A percentile compares a stretch with the other conserved stretches of the same genome.
Conservation (phyloP, 768 basidiomycete species). For the Boletus rubroflammeus region DNA sequence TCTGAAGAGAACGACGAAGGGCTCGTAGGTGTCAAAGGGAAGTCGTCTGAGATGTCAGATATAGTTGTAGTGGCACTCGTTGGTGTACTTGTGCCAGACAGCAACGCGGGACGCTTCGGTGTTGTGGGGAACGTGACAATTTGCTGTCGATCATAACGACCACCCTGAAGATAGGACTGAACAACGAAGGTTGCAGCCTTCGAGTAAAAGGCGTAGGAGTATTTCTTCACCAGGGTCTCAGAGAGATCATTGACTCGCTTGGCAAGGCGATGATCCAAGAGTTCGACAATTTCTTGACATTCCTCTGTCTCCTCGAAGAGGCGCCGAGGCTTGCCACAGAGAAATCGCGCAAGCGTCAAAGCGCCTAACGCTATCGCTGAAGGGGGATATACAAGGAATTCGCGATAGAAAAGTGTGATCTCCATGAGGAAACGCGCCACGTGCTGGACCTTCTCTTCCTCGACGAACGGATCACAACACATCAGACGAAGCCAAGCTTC, state of each 20-base stretch:
- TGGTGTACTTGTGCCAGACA: slow-evolving; percentile 64
- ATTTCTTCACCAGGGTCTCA: slow-evolving; percentile 96
- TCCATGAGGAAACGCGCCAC: slow-evolving; percentile 99
- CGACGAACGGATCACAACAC: slow-evolving; percentile 69
- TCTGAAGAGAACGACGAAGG: slow-evolving; percentile 45
- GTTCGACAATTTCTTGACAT: slow-evolving; percentile 77
- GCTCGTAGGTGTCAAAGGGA: slow-evolving; percentile 78
- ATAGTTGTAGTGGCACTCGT: slow-evolving; percentile 69
- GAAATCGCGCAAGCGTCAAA: slow-evolving; percentile 81
- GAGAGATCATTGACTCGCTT: slow-evolving; percentile 91
- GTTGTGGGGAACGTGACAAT: slow-evolving; percentile 60
- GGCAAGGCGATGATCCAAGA: slow-evolving; percentile 81
- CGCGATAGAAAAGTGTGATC: slow-evolving; percentile 95
- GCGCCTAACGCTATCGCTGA: slow-evolving; percentile 89
- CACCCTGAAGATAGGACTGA: slow-evolving; percentile 90
- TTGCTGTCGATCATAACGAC: slow-evolving; percentile 57
- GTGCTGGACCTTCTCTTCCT: slow-evolving; percentile 89
- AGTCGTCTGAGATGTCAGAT: slow-evolving; percentile 78
- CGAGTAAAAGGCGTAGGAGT: slow-evolving; percentile 94
- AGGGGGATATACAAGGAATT: slow-evolving; percentile 83
- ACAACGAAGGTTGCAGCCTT: slow-evolving; percentile 92
- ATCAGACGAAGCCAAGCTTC: slow-evolving; percentile 93
- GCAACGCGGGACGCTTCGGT: slow-evolving; percentile 36
- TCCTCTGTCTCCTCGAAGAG: slow-evolving; percentile 83
- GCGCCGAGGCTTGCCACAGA: slow-evolving; percentile 77